phyloP scores from a whole-genome alignment of 164 flowering plant genomes.

The Hamamelis virginiana region DNA sequence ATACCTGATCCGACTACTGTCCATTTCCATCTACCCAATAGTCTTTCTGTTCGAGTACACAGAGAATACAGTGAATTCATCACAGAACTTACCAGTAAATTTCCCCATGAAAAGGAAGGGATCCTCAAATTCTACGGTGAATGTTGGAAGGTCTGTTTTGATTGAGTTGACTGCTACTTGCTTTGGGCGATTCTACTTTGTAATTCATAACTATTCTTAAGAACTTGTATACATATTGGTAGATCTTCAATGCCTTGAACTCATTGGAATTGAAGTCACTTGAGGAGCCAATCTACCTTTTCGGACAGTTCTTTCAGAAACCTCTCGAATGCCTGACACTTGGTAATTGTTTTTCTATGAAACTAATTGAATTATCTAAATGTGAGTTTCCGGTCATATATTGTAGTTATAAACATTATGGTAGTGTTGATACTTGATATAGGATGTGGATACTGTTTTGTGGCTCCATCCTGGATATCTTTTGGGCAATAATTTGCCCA shows the following conservation, averaged over 20 bases:
- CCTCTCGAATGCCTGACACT: slow-evolving; percentile 94
- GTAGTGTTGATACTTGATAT: neutral
- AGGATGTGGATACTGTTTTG: neutral
- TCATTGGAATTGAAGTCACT: slow-evolving; percentile 90
- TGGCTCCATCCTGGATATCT: neutral
- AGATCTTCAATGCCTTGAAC: slow-evolving; percentile 93
- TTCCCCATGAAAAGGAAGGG: slow-evolving; percentile 93
- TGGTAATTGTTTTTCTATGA: slow-evolving; percentile 39
- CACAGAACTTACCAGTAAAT: slow-evolving; percentile 60
- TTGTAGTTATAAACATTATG: neutral
- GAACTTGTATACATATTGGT: slow-evolving; percentile 12
- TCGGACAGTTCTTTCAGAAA: slow-evolving; percentile 92
- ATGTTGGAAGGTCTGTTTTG: slow-evolving; percentile 89
- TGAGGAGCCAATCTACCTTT: slow-evolving; percentile 95
- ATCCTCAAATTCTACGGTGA: slow-evolving; percentile 75
- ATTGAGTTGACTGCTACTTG: slow-evolving; percentile 23
- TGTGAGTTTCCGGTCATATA: neutral
- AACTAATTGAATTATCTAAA: neutral
- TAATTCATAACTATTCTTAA: neutral
- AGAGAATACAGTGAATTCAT: slow-evolving; percentile 75
- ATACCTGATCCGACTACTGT: slow-evolving; percentile 97
- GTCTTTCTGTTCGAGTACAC: slow-evolving; percentile 80
- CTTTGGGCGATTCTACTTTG: slow-evolving; percentile 6
- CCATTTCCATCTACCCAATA: slow-evolving; percentile 86
- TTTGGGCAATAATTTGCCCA: too few species aligned